phyloP scores from a whole-genome alignment of 805 yeast species.

The Scheffersomyces lignosus region DNA sequence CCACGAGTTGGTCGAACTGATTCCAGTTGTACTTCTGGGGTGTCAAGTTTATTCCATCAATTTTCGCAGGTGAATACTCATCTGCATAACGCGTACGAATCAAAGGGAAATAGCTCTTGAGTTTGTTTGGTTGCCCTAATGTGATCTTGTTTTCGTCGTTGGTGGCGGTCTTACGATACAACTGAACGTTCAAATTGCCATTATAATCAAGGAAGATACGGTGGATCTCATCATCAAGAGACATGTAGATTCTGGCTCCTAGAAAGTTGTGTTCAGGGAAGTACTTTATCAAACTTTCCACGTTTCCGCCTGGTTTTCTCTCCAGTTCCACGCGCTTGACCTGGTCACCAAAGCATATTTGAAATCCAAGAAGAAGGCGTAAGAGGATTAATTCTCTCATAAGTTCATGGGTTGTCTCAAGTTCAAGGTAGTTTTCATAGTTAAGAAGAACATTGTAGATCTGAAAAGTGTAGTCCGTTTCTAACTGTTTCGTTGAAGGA shows the following conservation, averaged over 20 bases:
- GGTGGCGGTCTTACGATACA: conserved; percentile 46
- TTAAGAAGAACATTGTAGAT: conserved; percentile 77
- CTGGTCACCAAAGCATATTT: conserved; percentile 73
- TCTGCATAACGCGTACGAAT: conserved; percentile 80
- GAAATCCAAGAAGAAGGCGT: conserved; percentile 85
- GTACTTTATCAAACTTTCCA: conserved; percentile 56
- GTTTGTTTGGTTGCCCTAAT: conserved; percentile 2
- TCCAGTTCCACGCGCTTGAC: conserved; percentile 67
- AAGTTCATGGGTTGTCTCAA: conserved; percentile 54
- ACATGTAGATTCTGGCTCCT: conserved; percentile 71
- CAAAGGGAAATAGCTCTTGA: conserved; percentile 29
- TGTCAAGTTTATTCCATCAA: conserved; percentile 54
- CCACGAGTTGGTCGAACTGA: conserved; percentile 83
- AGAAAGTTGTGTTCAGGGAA: conserved; percentile 46
- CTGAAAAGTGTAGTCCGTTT: conserved; percentile 72
- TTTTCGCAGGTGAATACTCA: conserved; percentile 55
- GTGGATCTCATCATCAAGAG: conserved; percentile 82
- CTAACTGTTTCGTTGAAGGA: conserved; percentile 69
- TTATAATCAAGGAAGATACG: conserved; percentile 72
- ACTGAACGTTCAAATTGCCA: conserved; percentile 75
- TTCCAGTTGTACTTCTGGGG: conserved; percentile 80
- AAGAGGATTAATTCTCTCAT: conserved; percentile 85
- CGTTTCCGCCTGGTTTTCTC: conserved; percentile 52
- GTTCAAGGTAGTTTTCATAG: conserved; percentile 52
- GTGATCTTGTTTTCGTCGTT: conserved; percentile 3